phyloP scores from a whole-genome alignment of 768 basidiomycete species.

The Suillus hirtellus region DNA sequence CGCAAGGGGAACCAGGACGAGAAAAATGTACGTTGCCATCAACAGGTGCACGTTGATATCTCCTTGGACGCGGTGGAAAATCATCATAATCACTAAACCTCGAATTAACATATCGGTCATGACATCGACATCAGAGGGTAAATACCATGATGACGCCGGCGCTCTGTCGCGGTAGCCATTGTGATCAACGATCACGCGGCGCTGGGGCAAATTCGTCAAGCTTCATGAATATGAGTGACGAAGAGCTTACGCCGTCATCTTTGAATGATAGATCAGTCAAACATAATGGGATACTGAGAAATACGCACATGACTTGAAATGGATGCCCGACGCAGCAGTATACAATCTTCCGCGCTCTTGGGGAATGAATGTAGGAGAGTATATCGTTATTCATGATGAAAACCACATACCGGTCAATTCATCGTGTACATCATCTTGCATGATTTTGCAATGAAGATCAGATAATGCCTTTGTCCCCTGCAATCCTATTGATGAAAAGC shows the following conservation, averaged over 20 bases:
- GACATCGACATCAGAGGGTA: not conserved
- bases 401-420: slow-evolving; percentile 14
- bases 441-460: slow-evolving; percentile 13
- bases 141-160: not conserved
- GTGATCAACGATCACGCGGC: not conserved
- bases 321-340: slow-evolving; percentile 16
- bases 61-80: too few relatives aligned
- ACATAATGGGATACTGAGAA: not conserved
- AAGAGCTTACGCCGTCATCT: not conserved
- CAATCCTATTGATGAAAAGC: not conserved
- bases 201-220: not conserved
- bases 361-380: not conserved
- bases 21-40: fast-evolving
- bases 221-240: not conserved
- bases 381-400: not conserved
- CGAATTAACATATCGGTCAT: not conserved
- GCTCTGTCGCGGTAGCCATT: not conserved
- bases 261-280: not conserved
- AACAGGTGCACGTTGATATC: too few relatives aligned
- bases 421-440: slow-evolving; percentile 12
- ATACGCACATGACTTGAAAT: slow-evolving; percentile 20
- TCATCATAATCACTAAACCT: not conserved
- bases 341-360: slow-evolving; percentile 17
- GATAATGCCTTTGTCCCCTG: slow-evolving; percentile 17
- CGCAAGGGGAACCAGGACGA: not conserved